Evolutionary conservation across 345 rosid genomes (phyloP).

Genomic region (Trapa incisa): DNA sequence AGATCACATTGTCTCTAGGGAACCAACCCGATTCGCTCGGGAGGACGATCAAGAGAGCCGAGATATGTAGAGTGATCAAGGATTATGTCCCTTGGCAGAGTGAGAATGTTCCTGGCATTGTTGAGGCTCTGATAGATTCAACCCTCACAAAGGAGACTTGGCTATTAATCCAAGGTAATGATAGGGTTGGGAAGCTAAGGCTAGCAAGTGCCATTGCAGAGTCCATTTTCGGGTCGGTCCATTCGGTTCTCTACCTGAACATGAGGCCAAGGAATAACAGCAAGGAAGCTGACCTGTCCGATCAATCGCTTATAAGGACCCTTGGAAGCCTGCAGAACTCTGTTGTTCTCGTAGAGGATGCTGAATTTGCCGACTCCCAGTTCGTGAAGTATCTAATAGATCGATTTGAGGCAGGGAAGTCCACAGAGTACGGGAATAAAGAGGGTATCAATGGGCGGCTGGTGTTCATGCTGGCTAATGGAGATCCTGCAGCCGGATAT

Average conservation of each 20-base stretch:
- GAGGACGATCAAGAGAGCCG: not conserved
- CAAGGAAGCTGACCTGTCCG: not conserved
- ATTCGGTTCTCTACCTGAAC: constrained; percentile 2
- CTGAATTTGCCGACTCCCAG: not conserved
- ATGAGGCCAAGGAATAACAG: not conserved
- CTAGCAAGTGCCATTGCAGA: constrained; percentile 4
- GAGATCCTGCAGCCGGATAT: not conserved
- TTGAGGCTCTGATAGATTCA: constrained; percentile 3
- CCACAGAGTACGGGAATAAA: not conserved
- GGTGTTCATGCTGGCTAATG: not conserved
- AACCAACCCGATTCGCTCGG: constrained; percentile 15
- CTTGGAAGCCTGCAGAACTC: not conserved
- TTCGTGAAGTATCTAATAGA: constrained; percentile 1
- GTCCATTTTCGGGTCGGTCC: not conserved
- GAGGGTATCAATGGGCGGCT: not conserved
- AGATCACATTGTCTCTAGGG: constrained; percentile 66
- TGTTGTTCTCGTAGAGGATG: constrained; percentile 6
- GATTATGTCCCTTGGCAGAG: constrained; percentile 6
- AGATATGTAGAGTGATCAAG: constrained; percentile 4
- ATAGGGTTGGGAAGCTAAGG: constrained; percentile 6
- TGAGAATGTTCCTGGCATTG: constrained; percentile 4
- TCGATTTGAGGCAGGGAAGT: constrained; percentile 1
- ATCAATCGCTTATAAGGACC: not conserved
- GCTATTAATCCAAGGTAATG: constrained; percentile 6
- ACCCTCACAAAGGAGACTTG: not conserved